Percentiles rank a stretch among this genome's conserved stretches.
Evolutionary conservation across 306 rosid species (phyloP).

Genomic region (Fragaria nilgerrensis): DNA sequence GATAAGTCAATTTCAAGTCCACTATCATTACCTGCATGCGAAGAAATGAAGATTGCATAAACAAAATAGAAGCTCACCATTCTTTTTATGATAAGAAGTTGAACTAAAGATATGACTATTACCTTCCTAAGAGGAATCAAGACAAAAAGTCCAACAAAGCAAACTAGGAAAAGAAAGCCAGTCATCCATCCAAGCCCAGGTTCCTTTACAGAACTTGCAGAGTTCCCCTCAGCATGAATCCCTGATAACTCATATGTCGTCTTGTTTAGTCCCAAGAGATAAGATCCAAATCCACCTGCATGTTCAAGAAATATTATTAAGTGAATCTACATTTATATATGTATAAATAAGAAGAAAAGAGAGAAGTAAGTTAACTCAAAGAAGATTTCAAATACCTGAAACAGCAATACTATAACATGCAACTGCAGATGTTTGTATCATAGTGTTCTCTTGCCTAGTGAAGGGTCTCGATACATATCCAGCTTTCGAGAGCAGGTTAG

Average conservation of each 20-base stretch:
- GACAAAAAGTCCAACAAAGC: conserved; percentile 94
- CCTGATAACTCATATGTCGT: conserved; percentile 83
- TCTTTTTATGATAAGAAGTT: not conserved
- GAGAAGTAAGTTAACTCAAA: not conserved
- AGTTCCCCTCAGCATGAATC: conserved; percentile 59
- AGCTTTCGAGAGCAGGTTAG: conserved; percentile 47
- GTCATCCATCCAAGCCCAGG: conserved; percentile 95
- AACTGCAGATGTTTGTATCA: conserved; percentile 85
- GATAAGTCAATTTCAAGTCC: conserved; percentile 81
- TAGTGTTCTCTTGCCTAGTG: conserved; percentile 87
- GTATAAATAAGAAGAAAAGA: not conserved
- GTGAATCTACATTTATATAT: not conserved
- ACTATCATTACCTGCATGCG: conserved; percentile 76
- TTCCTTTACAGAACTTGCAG: conserved; percentile 46
- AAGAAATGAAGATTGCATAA: not conserved
- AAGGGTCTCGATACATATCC: conserved; percentile 75
- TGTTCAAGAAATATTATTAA: not conserved
- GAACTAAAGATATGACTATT: not conserved
- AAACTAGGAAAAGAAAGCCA: conserved; percentile 72
- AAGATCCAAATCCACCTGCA: conserved; percentile 89
- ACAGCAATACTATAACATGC: conserved; percentile 87
- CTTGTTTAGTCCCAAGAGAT: conserved; percentile 73
- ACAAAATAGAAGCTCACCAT: not conserved
- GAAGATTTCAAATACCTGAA: conserved; percentile 48
- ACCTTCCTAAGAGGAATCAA: conserved; percentile 95